phyloP scores from a whole-genome alignment of 2,329 filamentous ascomycete genomes.

The Ceratocystis cubensis region DNA sequence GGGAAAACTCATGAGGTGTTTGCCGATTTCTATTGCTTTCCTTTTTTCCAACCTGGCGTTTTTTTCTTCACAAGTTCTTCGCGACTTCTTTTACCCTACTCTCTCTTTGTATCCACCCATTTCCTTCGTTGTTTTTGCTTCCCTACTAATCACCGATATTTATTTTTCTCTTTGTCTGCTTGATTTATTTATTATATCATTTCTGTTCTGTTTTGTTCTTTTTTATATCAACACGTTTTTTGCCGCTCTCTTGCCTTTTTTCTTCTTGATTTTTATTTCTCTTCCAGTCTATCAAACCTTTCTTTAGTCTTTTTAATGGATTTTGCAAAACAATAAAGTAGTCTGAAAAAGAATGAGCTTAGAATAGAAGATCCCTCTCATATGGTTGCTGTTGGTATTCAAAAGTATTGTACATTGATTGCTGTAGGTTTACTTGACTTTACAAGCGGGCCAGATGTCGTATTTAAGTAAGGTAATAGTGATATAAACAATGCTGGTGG shows the following conservation, averaged over 20 bases:
- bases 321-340: background rate
- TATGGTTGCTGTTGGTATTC: background rate
- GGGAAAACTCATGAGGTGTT: background rate
- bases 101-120: background rate
- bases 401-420: background rate
- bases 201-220: constrained; percentile 10
- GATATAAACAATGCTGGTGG: background rate
- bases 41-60: constrained; percentile 13
- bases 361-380: background rate
- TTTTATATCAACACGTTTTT: constrained; percentile 8
- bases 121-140: constrained; percentile 1
- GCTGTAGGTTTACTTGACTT: background rate
- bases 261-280: constrained; percentile 9
- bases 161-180: background rate
- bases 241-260: constrained; percentile 5
- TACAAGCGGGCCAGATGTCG: background rate
- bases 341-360: background rate
- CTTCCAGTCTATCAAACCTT: background rate
- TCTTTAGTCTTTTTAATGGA: constrained; percentile 12
- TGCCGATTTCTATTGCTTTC: constrained; percentile 18
- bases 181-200: constrained; percentile 8
- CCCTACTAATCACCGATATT: background rate
- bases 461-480: background rate
- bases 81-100: background rate
- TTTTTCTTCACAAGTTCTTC: constrained; percentile 11